Conservation (phyloP, 2,329 filamentous ascomycete species). For the Microsporum audouinii region DNA sequence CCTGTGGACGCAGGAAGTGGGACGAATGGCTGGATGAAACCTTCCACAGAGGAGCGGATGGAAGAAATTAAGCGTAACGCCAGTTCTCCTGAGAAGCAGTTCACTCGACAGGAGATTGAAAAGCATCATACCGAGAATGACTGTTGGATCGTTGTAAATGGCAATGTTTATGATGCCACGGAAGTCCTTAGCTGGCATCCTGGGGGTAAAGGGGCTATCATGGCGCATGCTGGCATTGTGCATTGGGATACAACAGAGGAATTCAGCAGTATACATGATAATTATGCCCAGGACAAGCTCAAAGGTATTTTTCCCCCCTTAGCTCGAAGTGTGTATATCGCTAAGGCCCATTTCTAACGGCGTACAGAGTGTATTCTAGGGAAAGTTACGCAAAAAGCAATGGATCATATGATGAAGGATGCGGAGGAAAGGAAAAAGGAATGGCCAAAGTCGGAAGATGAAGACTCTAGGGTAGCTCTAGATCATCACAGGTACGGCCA, state of each 20-base stretch:
- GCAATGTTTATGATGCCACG: slow-evolving; percentile 42
- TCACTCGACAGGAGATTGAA: slow-evolving; percentile 44
- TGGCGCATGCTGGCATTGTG: slow-evolving; percentile 41
- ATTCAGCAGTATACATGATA: slow-evolving; percentile 43
- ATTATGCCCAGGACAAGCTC: slow-evolving; percentile 41
- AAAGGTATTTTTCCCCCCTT: slow-evolving; percentile 23
- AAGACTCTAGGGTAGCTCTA: slow-evolving; percentile 26
- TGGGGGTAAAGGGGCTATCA: slow-evolving; percentile 38
- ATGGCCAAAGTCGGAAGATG: slow-evolving; percentile 20
- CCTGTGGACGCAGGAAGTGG: slow-evolving; percentile 36
- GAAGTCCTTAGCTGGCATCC: slow-evolving; percentile 41
- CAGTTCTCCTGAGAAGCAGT: slow-evolving; percentile 39
- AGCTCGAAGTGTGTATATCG: not conserved
- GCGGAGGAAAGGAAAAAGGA: slow-evolving; percentile 33
- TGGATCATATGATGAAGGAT: slow-evolving; percentile 37
- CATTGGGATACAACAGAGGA: slow-evolving; percentile 41
- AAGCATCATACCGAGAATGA: slow-evolving; percentile 40
- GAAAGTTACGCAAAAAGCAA: slow-evolving; percentile 39
- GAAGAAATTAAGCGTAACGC: slow-evolving; percentile 36
- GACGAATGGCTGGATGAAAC: slow-evolving; percentile 43
- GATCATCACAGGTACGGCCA: slow-evolving; percentile 23
- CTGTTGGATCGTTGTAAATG: slow-evolving; percentile 45
- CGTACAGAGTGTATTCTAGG: slow-evolving; percentile 40
- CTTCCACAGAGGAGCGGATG: slow-evolving; percentile 36
- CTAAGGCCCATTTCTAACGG: not conserved